Evolutionary conservation across 331 rosid genomes (phyloP), one percentile per base, ranked within the genome.

Genomic region (Quercus tomentella): DNA sequence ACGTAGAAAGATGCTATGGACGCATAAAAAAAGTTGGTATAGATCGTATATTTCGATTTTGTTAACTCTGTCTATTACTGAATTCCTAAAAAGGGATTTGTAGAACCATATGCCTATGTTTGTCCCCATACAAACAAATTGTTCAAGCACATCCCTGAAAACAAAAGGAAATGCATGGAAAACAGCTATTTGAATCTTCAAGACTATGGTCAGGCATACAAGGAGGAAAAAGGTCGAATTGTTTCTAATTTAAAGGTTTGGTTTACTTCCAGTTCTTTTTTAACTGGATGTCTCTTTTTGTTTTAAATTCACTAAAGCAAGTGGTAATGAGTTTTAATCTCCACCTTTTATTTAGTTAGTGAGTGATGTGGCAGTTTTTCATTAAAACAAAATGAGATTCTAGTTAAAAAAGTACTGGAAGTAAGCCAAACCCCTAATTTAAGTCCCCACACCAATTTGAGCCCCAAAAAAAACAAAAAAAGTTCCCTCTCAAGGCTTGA

Each of bases 391-490:
- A 35, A 35, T 0, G 0, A 33, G 37, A 35, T 35, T 35, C 7
- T 0, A 35, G 0, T 35, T 35, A 6, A 5, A 33, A 33, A 35
- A 35, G 0, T 35, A 35, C 0, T 35, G 7, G 0, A 35, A 0
- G 41, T 6, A 35, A 6, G 0, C 41, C 37, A 33, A 33, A 33
- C 37, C 1, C 8, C 5, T 12, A 45, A 45, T 45, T 45, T 45
- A 45, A 45, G 54, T 45, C 54, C 17, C 17, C 54, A 10, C 54
- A 10, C 54, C 16, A 10, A 12, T 10, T 45, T 45, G 54, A 45
- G 16, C 16, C 52, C 11, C 2, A 43, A 43, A 43, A 41, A 37
- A 41, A 1, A 43, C 2, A 43, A 43, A 35, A 7, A 37, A 35
- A 37, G 22, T 65, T 41, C 35, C 35, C 70, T 16, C 45, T 30